Conservation (phyloP, 345 rosid species). For the Eutrema heterophyllum region DNA sequence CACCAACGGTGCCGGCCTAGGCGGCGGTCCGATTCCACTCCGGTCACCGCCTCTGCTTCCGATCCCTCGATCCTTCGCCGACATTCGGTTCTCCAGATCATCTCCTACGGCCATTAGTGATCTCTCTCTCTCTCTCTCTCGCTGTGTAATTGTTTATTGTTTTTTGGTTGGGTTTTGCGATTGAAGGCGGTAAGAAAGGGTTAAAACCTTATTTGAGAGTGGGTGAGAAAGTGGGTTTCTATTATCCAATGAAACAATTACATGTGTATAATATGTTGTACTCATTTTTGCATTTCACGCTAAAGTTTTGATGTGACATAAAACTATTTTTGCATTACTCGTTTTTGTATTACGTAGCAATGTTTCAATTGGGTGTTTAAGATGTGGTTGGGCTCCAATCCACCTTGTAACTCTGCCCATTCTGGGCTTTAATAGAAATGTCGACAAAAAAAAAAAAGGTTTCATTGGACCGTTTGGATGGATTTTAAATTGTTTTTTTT, state of each 20-base stretch:
- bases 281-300: slow-evolving; percentile 3
- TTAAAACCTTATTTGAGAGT: slow-evolving; percentile 16
- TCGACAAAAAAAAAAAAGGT: not conserved
- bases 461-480: not conserved
- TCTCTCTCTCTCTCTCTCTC: slow-evolving; percentile 3
- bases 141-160: not conserved
- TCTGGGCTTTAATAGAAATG: too few relatives aligned
- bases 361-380: too few relatives aligned
- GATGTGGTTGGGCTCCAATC: too few relatives aligned
- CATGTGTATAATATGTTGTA: not conserved
- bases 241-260: not conserved
- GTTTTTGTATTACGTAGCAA: too few relatives aligned
- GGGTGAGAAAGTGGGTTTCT: slow-evolving; percentile 25
- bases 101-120: slow-evolving; percentile 24
- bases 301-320: not conserved
- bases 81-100: slow-evolving; percentile 31
- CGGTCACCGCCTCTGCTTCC: slow-evolving; percentile 27
- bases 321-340: too few relatives aligned
- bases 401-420: too few relatives aligned
- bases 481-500: not conserved
- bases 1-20: slow-evolving; percentile 22
- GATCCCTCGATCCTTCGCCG: slow-evolving; percentile 24
- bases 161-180: not conserved
- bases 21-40: slow-evolving; percentile 27
- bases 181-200: slow-evolving; percentile 19